These are phyloP conservation scores for Rubia occidens DNA, from an alignment of 305 asterid genomes.

Conservation along the genomic window DNA sequence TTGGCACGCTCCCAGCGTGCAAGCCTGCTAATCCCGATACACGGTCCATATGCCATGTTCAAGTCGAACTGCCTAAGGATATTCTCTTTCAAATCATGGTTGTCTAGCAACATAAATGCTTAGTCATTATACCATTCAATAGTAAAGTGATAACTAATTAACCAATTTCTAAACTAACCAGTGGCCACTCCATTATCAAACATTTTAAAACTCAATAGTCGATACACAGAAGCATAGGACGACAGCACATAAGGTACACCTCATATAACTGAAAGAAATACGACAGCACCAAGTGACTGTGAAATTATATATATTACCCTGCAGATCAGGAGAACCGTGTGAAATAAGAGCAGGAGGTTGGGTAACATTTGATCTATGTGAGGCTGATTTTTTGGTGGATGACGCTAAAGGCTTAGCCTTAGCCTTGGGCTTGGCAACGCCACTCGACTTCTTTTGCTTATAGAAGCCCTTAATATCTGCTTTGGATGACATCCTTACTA, in stretches of 20 bases:
- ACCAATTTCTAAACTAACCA: not conserved
- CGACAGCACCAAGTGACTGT: not conserved
- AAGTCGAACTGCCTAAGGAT: constrained; percentile 68
- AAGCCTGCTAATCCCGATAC: constrained; percentile 69
- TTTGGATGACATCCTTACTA: constrained; percentile 34
- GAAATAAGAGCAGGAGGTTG: constrained; percentile 55
- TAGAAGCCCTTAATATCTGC: constrained; percentile 61
- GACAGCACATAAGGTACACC: not conserved
- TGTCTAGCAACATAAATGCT: constrained; percentile 29
- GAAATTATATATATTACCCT: constrained; percentile 28
- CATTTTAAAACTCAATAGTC: not conserved
- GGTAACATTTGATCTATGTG: constrained; percentile 36
- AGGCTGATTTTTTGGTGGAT: constrained; percentile 31
- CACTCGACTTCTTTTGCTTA: constrained; percentile 44
- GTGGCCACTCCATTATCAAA: not conserved
- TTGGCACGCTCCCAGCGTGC: constrained; percentile 81
- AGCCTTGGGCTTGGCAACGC: constrained; percentile 34
- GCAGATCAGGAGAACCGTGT: constrained; percentile 53
- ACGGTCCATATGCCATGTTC: constrained; percentile 83
- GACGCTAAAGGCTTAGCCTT: constrained; percentile 26
- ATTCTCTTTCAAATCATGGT: constrained; percentile 47
- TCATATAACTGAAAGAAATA: not conserved
- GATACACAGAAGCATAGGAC: not conserved
- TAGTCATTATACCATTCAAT: not conserved
- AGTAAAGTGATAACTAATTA: not conserved